Conservation (phyloP, 192 early-diverging fungal genomes). For the Backusella westeae region DNA sequence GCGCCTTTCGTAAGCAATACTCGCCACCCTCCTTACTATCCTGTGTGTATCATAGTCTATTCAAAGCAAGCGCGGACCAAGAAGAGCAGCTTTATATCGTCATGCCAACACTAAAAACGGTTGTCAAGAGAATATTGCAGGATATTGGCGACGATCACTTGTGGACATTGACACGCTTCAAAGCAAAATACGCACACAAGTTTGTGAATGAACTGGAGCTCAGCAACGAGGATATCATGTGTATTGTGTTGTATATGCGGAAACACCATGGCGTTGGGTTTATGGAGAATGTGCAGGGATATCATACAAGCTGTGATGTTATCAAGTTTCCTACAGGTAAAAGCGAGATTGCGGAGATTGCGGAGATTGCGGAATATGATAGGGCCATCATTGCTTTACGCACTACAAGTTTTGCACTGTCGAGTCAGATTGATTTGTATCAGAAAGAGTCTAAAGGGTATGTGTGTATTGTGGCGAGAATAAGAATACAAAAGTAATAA, state of each 20-base stretch:
- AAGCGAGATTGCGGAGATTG: neutral
- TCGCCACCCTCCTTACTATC: conserved; percentile 4
- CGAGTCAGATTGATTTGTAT: conserved; percentile 53
- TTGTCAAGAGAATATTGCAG: neutral
- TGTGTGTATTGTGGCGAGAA: neutral
- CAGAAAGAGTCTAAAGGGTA: conserved; percentile 54
- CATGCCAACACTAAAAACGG: neutral
- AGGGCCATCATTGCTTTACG: conserved; percentile 55
- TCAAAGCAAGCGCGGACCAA: neutral
- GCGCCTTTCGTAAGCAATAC: conserved; percentile 2
- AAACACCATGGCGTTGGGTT: conserved; percentile 10
- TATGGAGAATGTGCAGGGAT: conserved; percentile 17
- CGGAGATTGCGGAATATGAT: conserved; percentile 52
- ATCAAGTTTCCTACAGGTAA: conserved; percentile 18
- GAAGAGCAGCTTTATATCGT: neutral
- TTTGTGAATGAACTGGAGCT: conserved; percentile 1
- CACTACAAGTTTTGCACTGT: conserved; percentile 47
- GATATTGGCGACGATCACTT: neutral
- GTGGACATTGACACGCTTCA: conserved; percentile 13
- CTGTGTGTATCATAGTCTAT: neutral
- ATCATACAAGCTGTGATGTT: conserved; percentile 8
- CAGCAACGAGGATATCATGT: conserved; percentile 23
- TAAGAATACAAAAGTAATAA: neutral
- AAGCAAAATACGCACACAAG: neutral
- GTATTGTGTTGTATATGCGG: conserved; percentile 33